Conservation (phyloP, 805 yeast genomes). For the Starmerella stigmatis region DNA sequence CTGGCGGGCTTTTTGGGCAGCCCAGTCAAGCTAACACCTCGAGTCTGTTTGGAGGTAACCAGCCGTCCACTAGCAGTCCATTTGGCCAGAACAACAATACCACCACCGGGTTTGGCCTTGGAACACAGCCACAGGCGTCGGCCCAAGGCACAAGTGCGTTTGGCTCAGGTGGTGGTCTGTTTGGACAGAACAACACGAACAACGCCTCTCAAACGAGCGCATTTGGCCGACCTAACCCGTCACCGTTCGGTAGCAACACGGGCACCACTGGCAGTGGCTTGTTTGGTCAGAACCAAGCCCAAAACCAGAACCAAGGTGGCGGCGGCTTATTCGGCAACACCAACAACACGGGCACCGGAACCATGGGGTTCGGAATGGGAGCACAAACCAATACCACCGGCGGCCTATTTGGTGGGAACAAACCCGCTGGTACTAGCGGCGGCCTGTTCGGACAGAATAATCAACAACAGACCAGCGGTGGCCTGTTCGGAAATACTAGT, state of each 20-base stretch:
- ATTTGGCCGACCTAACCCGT: background rate
- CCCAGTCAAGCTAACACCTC: background rate
- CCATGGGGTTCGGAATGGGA: slow-evolving; percentile 21
- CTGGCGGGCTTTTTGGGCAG: slow-evolving; percentile 6
- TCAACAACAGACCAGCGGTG: background rate
- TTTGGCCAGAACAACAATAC: slow-evolving; percentile 10
- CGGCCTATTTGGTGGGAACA: slow-evolving; percentile 12
- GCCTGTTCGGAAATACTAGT: background rate
- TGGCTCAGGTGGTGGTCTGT: slow-evolving; percentile 7
- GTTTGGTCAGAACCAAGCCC: slow-evolving; percentile 25
- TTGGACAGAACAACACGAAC: slow-evolving; percentile 24
- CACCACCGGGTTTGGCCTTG: background rate
- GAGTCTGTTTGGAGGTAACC: background rate
- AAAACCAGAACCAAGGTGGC: slow-evolving; percentile 2
- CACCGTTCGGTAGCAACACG: slow-evolving; percentile 5
- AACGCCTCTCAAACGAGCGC: background rate
- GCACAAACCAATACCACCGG: slow-evolving; percentile 12
- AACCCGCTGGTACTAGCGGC: background rate
- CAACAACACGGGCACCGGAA: slow-evolving; percentile 6
- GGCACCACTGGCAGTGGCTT: slow-evolving; percentile 12
- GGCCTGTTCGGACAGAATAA: slow-evolving; percentile 13
- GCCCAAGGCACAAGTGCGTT: background rate
- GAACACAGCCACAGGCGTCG: background rate
- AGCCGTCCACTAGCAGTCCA: background rate
- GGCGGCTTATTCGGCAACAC: slow-evolving; percentile 30